These are phyloP conservation scores for Lithospermum erythrorhizon DNA, from an alignment of 257 asterid species.

Conservation along the genomic window DNA sequence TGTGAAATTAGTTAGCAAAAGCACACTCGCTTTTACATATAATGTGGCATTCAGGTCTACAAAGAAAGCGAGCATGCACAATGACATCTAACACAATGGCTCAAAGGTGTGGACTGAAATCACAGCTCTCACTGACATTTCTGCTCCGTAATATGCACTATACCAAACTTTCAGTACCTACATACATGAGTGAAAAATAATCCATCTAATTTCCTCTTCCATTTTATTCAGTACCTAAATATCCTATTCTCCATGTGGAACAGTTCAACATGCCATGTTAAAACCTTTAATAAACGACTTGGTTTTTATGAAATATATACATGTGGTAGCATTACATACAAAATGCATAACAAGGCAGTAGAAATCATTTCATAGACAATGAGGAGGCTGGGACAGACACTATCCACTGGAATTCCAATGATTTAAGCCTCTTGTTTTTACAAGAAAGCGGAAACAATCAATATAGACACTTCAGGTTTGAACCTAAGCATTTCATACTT, in stretches of 20 bases:
- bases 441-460: background rate
- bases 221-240: background rate
- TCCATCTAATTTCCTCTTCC: background rate
- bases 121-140: background rate
- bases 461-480: background rate
- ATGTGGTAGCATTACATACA: background rate
- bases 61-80: too few species aligned
- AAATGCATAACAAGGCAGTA: background rate
- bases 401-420: background rate
- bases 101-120: background rate
- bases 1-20: background rate
- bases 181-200: background rate
- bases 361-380: background rate
- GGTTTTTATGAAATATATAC: background rate
- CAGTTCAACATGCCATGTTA: background rate
- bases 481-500: background rate
- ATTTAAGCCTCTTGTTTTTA: background rate
- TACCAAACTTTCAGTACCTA: background rate
- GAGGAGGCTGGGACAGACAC: background rate
- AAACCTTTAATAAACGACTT: background rate
- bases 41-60: background rate
- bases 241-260: background rate
- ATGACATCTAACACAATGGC: background rate
- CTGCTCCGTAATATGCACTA: background rate
- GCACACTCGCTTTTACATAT: background rate